A percentile compares a stretch with the other conserved stretches of the same genome.
These are phyloP conservation scores for Cyberlindnera mississippiensis DNA, from an alignment of 805 yeast species.

Conservation along the genomic window DNA sequence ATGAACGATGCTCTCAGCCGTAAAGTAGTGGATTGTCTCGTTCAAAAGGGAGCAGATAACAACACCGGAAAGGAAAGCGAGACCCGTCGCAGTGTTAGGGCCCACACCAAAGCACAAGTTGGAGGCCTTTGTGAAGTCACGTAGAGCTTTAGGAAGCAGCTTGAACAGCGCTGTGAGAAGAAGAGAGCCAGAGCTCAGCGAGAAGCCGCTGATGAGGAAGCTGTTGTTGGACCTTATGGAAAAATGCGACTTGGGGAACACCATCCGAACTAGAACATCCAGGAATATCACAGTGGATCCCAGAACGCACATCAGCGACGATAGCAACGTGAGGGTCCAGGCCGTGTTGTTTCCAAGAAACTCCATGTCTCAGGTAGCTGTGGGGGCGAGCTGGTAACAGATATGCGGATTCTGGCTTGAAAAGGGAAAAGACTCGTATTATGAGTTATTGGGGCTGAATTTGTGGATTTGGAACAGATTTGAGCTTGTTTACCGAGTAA, in stretches of 20 bases:
- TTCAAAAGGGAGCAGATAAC: conserved; percentile 57
- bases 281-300: conserved; percentile 67
- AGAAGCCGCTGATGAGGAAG: conserved; percentile 69
- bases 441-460: too few relatives aligned
- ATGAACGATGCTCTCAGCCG: conserved; percentile 81
- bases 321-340: conserved; percentile 60
- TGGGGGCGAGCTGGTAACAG: too few relatives aligned
- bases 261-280: conserved; percentile 48
- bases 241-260: conserved; percentile 46
- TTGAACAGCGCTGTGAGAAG: conserved; percentile 72
- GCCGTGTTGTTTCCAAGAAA: conserved; percentile 35
- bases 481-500: not conserved
- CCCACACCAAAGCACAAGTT: conserved; percentile 14
- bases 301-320: conserved; percentile 64
- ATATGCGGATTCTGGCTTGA: too few relatives aligned
- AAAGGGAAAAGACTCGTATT: too few relatives aligned
- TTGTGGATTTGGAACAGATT: not conserved
- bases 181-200: conserved; percentile 80
- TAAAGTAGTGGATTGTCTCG: conserved; percentile 60
- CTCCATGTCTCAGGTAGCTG: not conserved
- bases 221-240: conserved; percentile 53
- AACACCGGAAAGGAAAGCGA: conserved; percentile 56
- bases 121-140: conserved; percentile 38
- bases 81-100: conserved; percentile 38
- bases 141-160: conserved; percentile 64